A percentile compares a stretch with the other conserved stretches of the same genome.
Evolutionary conservation across 2,329 filamentous ascomycete species (phyloP).

Genomic region (Microdochium trichocladiopsis): DNA sequence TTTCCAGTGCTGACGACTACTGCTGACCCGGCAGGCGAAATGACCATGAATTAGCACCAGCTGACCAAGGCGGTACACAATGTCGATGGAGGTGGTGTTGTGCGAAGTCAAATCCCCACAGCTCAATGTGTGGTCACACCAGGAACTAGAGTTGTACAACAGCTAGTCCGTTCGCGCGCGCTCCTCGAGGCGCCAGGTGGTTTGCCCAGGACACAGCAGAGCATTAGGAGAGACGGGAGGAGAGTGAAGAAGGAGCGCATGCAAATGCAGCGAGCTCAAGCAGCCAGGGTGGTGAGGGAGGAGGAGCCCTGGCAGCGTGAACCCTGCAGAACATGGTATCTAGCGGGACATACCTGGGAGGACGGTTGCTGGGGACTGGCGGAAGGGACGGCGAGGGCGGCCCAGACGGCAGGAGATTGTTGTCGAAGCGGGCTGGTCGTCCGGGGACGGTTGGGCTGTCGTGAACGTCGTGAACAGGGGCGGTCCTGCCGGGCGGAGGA

Average conservation of each 20-base stretch:
- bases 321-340: neutral
- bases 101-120: no score
- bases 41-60: neutral
- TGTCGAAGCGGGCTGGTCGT: neutral
- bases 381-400: neutral
- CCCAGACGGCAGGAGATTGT: neutral
- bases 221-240: neutral
- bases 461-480: neutral
- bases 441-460: neutral
- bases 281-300: neutral
- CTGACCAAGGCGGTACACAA: neutral
- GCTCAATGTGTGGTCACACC: no score
- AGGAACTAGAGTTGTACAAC: no score
- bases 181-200: neutral
- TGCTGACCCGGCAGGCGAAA: neutral
- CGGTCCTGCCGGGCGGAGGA: neutral
- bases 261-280: neutral
- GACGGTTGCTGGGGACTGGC: neutral
- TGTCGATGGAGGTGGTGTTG: no score
- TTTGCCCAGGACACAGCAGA: neutral
- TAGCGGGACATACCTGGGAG: neutral
- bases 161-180: no score
- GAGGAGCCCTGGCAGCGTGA: neutral
- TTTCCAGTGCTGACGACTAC: slow-evolving; percentile 19
- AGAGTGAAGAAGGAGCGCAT: no score